Base-by-base conservation (phyloP, 2,329 filamentous ascomycete genomes). In the Triangularia setosa region DNA sequence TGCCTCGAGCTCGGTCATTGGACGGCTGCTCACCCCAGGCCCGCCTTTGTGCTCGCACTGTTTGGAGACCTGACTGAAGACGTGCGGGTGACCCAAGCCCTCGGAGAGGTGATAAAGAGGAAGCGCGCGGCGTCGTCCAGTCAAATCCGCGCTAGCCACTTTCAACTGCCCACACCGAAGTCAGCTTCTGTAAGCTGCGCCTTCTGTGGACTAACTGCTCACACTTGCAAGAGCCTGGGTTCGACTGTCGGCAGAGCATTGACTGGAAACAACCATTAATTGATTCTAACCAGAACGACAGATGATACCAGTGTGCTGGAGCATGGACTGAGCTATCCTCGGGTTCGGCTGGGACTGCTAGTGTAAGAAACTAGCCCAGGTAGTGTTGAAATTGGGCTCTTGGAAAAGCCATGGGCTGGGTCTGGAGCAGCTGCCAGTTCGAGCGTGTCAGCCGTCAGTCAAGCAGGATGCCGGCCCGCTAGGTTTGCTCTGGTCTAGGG, bases 81-180 rank as follows among this genome's bases (percentile, higher is more conserved):
- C 60, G 53, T 58, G 54, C 44, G 59, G 62, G 62, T 53, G 67
- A 71, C 58, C 68, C 68, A 68, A 65, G 57, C 61, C 61, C 35
- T 67, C 65, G 68, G 68, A 62, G 52, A 64, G 61, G 35, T 52
- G 33, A 60, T 30, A 16, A 58, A 25, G 24, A 18, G n/a, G 53
- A 55, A 55, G 25, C 53, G 23, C 23, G 23, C 25, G 53, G 53
- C 23, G 53, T 25, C 23, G 53, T 25, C 23, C 23, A 48, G 40
- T 48, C 40, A 48, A 48, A 48, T 40, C 40, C n/a, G n/a, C n/a
- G n/a, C 40, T 48, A 48, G n/a, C 40, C n/a, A 2, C 56, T n/a
- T 30, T 24, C 48, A 61, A 61, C 11, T 56, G 24, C 59, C n/a
- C 30, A 25, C 40, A 53, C 44, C 53, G 16, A 30, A 58, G 16